phyloP scores from a whole-genome alignment of 148 eudicot genomes.

The Spergularia bocconei region DNA sequence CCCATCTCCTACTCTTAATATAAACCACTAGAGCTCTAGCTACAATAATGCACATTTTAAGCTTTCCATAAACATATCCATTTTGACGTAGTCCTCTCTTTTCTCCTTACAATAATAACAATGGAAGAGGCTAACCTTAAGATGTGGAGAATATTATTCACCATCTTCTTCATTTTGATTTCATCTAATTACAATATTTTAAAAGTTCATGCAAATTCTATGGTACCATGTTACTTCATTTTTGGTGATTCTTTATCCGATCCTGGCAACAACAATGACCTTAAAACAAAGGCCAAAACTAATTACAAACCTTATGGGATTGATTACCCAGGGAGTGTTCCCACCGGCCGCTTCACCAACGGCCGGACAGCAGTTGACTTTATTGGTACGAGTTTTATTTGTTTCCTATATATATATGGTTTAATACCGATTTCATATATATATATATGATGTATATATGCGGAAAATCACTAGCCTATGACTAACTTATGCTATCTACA shows the following conservation, averaged over 20 bases:
- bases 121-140: not conserved
- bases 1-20: not conserved
- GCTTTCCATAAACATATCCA: not conserved
- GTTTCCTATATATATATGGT: not conserved
- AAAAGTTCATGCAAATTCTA: conserved; percentile 14
- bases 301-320: conserved; percentile 34
- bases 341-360: conserved; percentile 35
- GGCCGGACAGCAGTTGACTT: conserved; percentile 25
- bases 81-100: not conserved
- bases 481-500: not conserved
- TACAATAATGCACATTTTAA: not conserved
- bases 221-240: conserved; percentile 33
- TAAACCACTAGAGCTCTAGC: conserved; percentile 6
- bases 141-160: conserved; percentile 13
- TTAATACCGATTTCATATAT: too few relatives aligned
- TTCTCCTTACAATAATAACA: not conserved
- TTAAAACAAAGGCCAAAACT: conserved; percentile 29
- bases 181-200: not conserved
- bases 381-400: conserved; percentile 16
- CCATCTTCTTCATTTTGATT: not conserved
- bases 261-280: conserved; percentile 29
- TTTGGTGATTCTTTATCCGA: conserved; percentile 35
- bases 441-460: too few relatives aligned
- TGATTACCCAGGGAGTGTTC: conserved; percentile 11
- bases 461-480: too few relatives aligned